Base-by-base conservation (phyloP, 2,329 filamentous ascomycete species). In the Neonectria neomacrospora region DNA sequence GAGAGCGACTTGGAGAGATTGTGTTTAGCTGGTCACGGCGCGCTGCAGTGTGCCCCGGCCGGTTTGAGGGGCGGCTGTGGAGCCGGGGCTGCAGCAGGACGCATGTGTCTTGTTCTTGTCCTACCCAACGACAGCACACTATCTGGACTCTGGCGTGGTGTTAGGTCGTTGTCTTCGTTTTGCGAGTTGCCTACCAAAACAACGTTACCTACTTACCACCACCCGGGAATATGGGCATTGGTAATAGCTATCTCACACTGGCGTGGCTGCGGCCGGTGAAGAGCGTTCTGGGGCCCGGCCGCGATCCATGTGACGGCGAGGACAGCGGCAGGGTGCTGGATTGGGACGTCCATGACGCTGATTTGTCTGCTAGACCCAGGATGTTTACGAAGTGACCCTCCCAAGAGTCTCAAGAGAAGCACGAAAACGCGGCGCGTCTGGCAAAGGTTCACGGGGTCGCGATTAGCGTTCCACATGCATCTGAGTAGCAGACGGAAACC, bases 261-360 rank as follows among this genome's bases (percentile, higher is more conserved):
- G 61, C 64, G 67, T 73, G 66, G 66, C 69, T 73, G 64, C 54
- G 64, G 67, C 71, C 68, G 71, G 71, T 72, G 69, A 72, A 66
- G 61, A 67, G 54, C 65, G 62, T 64, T 65, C 64, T 64, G 65
- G 66, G 58, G 53, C 53, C 54, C 54, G 58, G 44, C 57, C 61
- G 53, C 52, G 63, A 73, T 73, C 71, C 71, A 73, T 73, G 71
- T 72, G 65, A 72, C 62, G 64, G 60, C 50, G 63, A 70, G 70
- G 61, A 57, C 57, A 67, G 61, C 58, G 67, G 71, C 68, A 73
- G 61, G 54, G 34, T 63, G 71, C 71, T 71, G 54, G 56, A 72
- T 69, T 66, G 39, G 71, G 71, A 72, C 72, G 66, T 61, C 63
- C 64, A 72, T 73, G 68, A 73, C 67, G 65, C 65, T 44, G 59